These are phyloP conservation scores for Botryotinia calthae DNA, from an alignment of 2,329 filamentous ascomycete species.

Conservation along the genomic window DNA sequence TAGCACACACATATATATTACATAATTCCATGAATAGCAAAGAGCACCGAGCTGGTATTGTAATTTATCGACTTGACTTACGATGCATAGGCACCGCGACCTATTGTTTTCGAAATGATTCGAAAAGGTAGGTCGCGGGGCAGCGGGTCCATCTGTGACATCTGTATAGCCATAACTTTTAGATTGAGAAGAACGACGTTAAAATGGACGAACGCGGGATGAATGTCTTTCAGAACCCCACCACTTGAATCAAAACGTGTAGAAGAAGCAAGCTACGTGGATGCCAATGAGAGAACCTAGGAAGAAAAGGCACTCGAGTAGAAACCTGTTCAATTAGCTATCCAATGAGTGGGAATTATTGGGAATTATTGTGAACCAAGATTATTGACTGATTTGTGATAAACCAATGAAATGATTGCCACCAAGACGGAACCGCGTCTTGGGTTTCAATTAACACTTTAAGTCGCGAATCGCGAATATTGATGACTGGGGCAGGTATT, in stretches of 20 bases:
- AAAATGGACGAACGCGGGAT: conserved; percentile 6
- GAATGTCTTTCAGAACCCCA: not conserved
- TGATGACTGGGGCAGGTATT: not conserved
- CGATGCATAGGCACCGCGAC: conserved; percentile 96
- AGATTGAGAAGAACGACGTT: not conserved
- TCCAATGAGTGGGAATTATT: not conserved
- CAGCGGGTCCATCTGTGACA: conserved; percentile 81
- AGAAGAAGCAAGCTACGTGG: not conserved
- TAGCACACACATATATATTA: conserved; percentile 17
- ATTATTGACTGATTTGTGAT: not conserved
- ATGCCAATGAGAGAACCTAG: not conserved
- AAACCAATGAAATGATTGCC: conserved; percentile 1
- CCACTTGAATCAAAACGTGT: not conserved
- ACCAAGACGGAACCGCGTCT: not conserved
- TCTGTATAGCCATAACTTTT: conserved; percentile 49
- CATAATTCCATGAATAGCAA: not conserved
- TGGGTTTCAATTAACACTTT: not conserved
- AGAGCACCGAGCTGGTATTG: not conserved
- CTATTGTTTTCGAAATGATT: conserved; percentile 94
- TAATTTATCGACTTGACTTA: conserved; percentile 49
- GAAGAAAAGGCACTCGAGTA: not conserved
- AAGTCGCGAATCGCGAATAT: conserved; percentile 13
- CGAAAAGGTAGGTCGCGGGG: conserved; percentile 86
- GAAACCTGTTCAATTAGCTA: not conserved
- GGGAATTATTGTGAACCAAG: not conserved